Conservation (phyloP, 1,139 yeast genomes). For the Suzukiozyma palmioleophila region DNA sequence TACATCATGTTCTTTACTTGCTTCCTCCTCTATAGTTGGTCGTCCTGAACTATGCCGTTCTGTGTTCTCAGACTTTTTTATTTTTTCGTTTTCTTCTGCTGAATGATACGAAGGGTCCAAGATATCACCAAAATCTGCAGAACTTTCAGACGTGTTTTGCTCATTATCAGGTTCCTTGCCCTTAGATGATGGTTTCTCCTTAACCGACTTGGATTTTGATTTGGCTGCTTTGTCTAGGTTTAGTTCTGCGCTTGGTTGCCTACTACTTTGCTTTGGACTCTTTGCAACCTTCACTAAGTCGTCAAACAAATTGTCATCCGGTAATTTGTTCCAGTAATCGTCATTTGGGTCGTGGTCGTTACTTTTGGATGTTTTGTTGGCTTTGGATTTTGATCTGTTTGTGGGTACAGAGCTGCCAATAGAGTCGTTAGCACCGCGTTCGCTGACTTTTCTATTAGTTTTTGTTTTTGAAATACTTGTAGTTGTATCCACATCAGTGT, state of each 20-base stretch:
- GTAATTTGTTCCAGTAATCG: constrained; percentile 22
- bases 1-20: background rate
- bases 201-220: background rate
- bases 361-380: background rate
- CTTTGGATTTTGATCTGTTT: constrained; percentile 4
- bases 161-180: background rate
- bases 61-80: background rate
- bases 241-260: background rate
- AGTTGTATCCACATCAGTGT: background rate
- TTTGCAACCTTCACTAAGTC: constrained; percentile 16
- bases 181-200: background rate
- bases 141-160: background rate
- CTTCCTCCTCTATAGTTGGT: background rate
- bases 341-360: constrained; percentile 16
- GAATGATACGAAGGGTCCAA: background rate
- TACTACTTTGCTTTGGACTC: constrained; percentile 1
- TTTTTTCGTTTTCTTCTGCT: background rate
- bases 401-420: constrained; percentile 1
- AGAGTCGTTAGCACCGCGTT: background rate
- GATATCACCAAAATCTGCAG: constrained; percentile 1
- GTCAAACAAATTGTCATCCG: constrained; percentile 20
- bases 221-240: constrained; percentile 1
- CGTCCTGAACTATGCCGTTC: background rate
- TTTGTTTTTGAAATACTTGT: too few relatives aligned
- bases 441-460: too few relatives aligned